Conservation (phyloP, 257 asterid genomes). For the Haberlea rhodopensis region DNA sequence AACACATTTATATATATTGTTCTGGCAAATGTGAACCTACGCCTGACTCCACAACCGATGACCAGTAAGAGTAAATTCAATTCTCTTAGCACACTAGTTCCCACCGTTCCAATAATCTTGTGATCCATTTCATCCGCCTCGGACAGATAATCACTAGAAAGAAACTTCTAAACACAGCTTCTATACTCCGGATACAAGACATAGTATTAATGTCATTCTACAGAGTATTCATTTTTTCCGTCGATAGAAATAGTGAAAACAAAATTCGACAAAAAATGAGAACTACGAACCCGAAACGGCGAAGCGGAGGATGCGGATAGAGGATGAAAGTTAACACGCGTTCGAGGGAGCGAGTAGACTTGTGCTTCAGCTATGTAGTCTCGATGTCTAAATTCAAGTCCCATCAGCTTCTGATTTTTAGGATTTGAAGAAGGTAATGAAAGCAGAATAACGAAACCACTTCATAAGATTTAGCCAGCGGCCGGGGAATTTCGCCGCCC, state of each 20-base stretch:
- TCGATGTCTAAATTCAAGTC: slow-evolving; percentile 57
- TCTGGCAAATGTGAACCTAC: neutral
- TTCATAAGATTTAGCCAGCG: neutral
- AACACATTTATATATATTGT: neutral
- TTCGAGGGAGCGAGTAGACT: slow-evolving; percentile 42
- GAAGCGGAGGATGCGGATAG: slow-evolving; percentile 39
- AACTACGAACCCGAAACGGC: slow-evolving; percentile 39
- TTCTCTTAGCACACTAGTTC: neutral
- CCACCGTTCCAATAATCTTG: too few species aligned
- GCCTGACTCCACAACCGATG: neutral
- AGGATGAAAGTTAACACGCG: slow-evolving; percentile 55
- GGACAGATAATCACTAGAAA: too few species aligned
- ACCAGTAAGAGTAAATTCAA: neutral
- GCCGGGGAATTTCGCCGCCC: too few species aligned
- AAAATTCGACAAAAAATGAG: slow-evolving; percentile 6
- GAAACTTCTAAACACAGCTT: neutral
- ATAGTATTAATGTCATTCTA: slow-evolving; percentile 5
- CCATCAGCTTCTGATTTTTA: slow-evolving; percentile 37
- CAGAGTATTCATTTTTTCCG: neutral
- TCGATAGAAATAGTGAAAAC: neutral
- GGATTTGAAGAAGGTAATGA: neutral
- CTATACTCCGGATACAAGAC: neutral
- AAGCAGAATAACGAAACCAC: neutral
- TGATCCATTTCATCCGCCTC: too few species aligned
- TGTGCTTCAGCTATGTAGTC: slow-evolving; percentile 51